Conservation (phyloP, 805 yeast genomes). For the Saccharomycopsis selenospora region DNA sequence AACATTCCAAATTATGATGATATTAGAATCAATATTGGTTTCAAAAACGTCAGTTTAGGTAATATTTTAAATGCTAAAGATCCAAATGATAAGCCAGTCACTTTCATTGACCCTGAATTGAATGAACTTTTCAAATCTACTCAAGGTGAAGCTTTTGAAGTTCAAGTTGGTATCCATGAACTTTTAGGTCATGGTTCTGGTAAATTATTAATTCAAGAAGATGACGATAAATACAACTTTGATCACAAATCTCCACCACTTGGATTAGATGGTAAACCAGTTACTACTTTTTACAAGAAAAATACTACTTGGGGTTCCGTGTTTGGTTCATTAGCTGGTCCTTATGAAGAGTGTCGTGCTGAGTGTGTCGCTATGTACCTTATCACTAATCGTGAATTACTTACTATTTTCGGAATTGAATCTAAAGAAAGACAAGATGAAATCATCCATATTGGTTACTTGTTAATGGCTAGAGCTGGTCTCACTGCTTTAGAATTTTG, state of each 20-base stretch:
- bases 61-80: slow-evolving; percentile 75
- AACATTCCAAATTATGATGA: slow-evolving; percentile 91
- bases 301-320: slow-evolving; percentile 90
- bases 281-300: slow-evolving; percentile 61
- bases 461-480: slow-evolving; percentile 87
- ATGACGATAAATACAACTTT: slow-evolving; percentile 63
- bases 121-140: slow-evolving; percentile 58
- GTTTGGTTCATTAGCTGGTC: slow-evolving; percentile 65
- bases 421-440: slow-evolving; percentile 52
- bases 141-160: slow-evolving; percentile 80
- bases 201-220: slow-evolving; percentile 56
- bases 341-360: slow-evolving; percentile 91
- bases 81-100: slow-evolving; percentile 56
- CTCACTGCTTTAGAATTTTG: slow-evolving; percentile 74
- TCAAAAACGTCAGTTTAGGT: slow-evolving; percentile 85
- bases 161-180: slow-evolving; percentile 91
- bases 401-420: slow-evolving; percentile 66
- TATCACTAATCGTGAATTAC: slow-evolving; percentile 57
- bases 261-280: slow-evolving; percentile 53
- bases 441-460: slow-evolving; percentile 57
- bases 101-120: slow-evolving; percentile 51
- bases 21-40: slow-evolving; percentile 74
- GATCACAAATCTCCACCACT: slow-evolving; percentile 56
- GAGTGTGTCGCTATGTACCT: slow-evolving; percentile 82
- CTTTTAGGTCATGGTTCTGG: slow-evolving; percentile 90